phyloP scores from a whole-genome alignment of 768 basidiomycete species.

The Dentipellis fragilis region DNA sequence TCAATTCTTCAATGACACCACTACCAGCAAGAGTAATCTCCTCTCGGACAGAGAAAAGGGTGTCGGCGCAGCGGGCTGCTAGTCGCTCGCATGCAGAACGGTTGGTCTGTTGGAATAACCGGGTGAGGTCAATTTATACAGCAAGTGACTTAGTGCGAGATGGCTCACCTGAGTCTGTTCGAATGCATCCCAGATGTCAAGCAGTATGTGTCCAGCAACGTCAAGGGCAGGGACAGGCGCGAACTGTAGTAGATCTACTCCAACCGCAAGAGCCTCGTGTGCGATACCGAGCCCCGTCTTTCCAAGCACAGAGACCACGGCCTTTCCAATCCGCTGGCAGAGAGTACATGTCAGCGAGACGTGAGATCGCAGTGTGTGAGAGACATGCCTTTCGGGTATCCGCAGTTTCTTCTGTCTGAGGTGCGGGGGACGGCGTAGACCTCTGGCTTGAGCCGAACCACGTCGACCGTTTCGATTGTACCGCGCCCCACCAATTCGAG shows the following conservation, averaged over 20 bases:
- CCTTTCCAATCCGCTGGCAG: background rate
- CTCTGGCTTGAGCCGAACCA: too few relatives aligned
- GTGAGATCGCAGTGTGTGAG: too few relatives aligned
- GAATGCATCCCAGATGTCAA: slow-evolving; percentile 57
- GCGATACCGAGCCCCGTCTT: slow-evolving; percentile 21
- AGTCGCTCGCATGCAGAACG: slow-evolving; percentile 60
- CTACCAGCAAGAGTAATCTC: slow-evolving; percentile 51
- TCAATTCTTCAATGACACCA: slow-evolving; percentile 37
- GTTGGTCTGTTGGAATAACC: slow-evolving; percentile 40
- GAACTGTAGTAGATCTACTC: slow-evolving; percentile 34
- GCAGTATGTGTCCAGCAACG: slow-evolving; percentile 38
- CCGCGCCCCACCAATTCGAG: too few relatives aligned
- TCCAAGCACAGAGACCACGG: background rate
- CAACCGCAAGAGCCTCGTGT: slow-evolving; percentile 34
- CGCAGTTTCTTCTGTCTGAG: too few relatives aligned
- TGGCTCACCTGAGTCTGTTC: slow-evolving; percentile 44
- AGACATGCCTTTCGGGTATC: too few relatives aligned
- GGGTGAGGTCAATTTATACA: background rate
- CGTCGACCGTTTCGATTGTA: too few relatives aligned
- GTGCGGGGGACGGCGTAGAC: too few relatives aligned
- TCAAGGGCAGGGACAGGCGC: slow-evolving; percentile 48
- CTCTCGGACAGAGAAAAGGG: slow-evolving; percentile 51
- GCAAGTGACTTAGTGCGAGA: background rate
- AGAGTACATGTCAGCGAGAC: too few relatives aligned
- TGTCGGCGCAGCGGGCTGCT: slow-evolving; percentile 61